A percentile compares a stretch with the other conserved stretches of the same genome.
These are phyloP conservation scores for Furcasterigmium furcatum DNA, from an alignment of 2,329 filamentous ascomycete species.

Conservation along the genomic window DNA sequence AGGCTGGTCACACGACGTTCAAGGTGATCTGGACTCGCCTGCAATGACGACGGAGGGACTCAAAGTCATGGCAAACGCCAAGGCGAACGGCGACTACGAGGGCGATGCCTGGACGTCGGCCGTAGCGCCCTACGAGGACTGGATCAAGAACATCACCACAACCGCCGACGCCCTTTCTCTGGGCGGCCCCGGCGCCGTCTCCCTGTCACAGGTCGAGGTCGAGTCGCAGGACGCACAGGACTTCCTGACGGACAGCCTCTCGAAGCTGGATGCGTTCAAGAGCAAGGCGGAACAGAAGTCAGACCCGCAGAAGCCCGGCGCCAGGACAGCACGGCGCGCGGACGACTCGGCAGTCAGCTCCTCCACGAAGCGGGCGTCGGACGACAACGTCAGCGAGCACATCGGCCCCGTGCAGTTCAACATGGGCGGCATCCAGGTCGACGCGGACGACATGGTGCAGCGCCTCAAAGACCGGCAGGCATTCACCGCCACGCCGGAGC, in stretches of 20 bases:
- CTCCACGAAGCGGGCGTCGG: slow-evolving; percentile 28
- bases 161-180: slow-evolving; percentile 49
- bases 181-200: slow-evolving; percentile 42
- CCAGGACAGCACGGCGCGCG: slow-evolving; percentile 11
- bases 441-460: slow-evolving; percentile 90
- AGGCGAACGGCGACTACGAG: slow-evolving; percentile 13
- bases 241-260: slow-evolving; percentile 74
- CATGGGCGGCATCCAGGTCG: slow-evolving; percentile 94
- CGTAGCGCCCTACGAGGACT: slow-evolving; percentile 73
- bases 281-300: slow-evolving; percentile 48
- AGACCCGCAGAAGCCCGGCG: slow-evolving; percentile 18
- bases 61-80: slow-evolving; percentile 17
- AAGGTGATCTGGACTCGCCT: slow-evolving; percentile 45
- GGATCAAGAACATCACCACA: slow-evolving; percentile 71
- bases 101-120: slow-evolving; percentile 46
- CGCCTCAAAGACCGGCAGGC: slow-evolving; percentile 69
- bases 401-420: slow-evolving; percentile 97
- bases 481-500: slow-evolving; percentile 30
- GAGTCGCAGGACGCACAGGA: slow-evolving; percentile 71
- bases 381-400: slow-evolving; percentile 65
- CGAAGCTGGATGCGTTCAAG: slow-evolving; percentile 64
- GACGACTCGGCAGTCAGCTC: slow-evolving; percentile 16
- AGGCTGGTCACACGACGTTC: slow-evolving; percentile 83
- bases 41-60: slow-evolving; percentile 12
- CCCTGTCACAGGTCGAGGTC: slow-evolving; percentile 51